Conservation (phyloP, 495 filamentous ascomycete genomes). For the Aspergillus cristatus region DNA sequence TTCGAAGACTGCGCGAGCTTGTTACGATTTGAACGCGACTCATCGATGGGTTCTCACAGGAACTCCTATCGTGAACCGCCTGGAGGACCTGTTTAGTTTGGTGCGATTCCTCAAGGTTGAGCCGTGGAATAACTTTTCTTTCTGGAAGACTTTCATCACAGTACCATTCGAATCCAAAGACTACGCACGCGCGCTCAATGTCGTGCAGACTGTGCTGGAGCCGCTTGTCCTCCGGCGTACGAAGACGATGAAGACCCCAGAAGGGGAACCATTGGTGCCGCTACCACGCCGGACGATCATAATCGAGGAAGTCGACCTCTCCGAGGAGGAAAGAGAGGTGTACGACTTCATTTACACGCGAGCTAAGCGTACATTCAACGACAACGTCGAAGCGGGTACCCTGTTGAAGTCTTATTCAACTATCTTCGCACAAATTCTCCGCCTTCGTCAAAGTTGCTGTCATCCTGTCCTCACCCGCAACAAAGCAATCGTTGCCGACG, state of each 20-base stretch:
- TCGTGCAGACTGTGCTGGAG: slow-evolving; percentile 93
- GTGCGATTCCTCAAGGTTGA: slow-evolving; percentile 89
- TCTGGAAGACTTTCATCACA: slow-evolving; percentile 98
- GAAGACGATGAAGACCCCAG: slow-evolving; percentile 95
- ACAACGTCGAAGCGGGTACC: slow-evolving; percentile 83
- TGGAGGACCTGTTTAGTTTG: slow-evolving; percentile 94
- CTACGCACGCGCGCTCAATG: slow-evolving; percentile 85
- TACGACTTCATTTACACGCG: slow-evolving; percentile 81
- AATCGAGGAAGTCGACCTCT: slow-evolving; percentile 79
- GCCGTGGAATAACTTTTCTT: slow-evolving; percentile 96
- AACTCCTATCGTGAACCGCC: slow-evolving; percentile 91
- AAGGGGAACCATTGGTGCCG: slow-evolving; percentile 76
- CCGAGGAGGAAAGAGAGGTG: slow-evolving; percentile 73
- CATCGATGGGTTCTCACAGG: slow-evolving; percentile 94
- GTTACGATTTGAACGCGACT: slow-evolving; percentile 73
- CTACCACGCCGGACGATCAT: slow-evolving; percentile 73
- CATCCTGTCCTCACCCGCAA: slow-evolving; percentile 86
- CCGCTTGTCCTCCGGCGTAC: slow-evolving; percentile 91
- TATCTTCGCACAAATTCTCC: slow-evolving; percentile 93
- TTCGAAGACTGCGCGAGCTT: slow-evolving; percentile 84
- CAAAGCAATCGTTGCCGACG: slow-evolving; percentile 73
- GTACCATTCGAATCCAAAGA: slow-evolving; percentile 93
- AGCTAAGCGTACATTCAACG: slow-evolving; percentile 73
- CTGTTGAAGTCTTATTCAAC: slow-evolving; percentile 89
- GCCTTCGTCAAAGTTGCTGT: slow-evolving; percentile 89